Evolutionary conservation across 768 basidiomycete genomes (phyloP).

Genomic region (Amanita exitialis): DNA sequence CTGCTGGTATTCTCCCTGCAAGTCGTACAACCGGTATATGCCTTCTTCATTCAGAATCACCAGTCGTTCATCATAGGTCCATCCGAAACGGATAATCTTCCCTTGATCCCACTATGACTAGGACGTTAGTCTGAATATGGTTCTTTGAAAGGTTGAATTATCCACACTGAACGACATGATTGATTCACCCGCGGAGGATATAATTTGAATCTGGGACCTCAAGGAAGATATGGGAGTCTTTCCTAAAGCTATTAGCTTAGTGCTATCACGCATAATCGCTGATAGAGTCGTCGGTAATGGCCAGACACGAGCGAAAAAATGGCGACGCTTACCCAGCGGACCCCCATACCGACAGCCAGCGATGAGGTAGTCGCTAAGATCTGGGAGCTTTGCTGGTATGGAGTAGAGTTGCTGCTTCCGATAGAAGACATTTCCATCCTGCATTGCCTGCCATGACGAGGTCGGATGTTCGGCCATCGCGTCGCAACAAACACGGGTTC

Average conservation of each 20-base stretch:
- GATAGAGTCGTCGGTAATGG: slow-evolving; percentile 1
- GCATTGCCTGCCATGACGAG: slow-evolving; percentile 84
- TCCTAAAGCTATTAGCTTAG: slow-evolving; percentile 68
- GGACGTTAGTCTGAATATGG: slow-evolving; percentile 10
- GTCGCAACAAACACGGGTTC: background rate
- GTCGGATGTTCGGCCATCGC: slow-evolving; percentile 62
- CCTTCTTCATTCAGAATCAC: slow-evolving; percentile 89
- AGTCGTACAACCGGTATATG: slow-evolving; percentile 80
- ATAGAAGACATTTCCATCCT: slow-evolving; percentile 82
- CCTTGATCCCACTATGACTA: slow-evolving; percentile 78
- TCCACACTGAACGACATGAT: slow-evolving; percentile 64
- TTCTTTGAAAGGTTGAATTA: slow-evolving; percentile 18
- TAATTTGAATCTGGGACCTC: slow-evolving; percentile 81
- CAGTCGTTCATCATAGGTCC: slow-evolving; percentile 76
- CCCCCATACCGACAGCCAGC: slow-evolving; percentile 83
- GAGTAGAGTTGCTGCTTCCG: slow-evolving; percentile 77
- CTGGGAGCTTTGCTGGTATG: slow-evolving; percentile 66
- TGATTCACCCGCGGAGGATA: slow-evolving; percentile 75
- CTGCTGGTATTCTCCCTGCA: slow-evolving; percentile 80
- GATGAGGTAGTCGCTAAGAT: slow-evolving; percentile 70
- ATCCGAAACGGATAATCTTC: slow-evolving; percentile 73
- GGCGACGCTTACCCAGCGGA: slow-evolving; percentile 57
- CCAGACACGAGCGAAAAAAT: background rate
- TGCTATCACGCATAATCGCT: slow-evolving; percentile 85
- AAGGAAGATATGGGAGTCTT: slow-evolving; percentile 44